Evolutionary conservation across 495 filamentous ascomycete species (phyloP).

Genomic region (Aspergillus sclerotioniger): DNA sequence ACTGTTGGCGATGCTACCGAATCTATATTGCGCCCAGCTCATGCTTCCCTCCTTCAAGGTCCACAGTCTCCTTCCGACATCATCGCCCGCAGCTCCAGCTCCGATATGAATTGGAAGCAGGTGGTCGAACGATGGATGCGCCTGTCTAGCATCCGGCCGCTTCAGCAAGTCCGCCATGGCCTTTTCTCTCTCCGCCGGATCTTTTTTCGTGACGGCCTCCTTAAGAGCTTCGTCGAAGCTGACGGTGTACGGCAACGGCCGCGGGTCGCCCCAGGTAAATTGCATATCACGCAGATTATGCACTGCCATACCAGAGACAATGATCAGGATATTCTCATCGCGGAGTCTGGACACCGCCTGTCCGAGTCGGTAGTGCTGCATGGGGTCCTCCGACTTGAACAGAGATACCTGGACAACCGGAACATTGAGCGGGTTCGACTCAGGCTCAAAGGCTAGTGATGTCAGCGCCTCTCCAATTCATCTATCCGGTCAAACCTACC

Average conservation of each 20-base stretch:
- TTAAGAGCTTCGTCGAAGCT: constrained; percentile 79
- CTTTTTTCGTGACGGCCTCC: constrained; percentile 56
- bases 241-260: constrained; percentile 61
- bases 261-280: constrained; percentile 41
- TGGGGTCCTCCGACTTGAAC: constrained; percentile 64
- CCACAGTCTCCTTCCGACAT: constrained; percentile 61
- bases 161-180: constrained; percentile 59
- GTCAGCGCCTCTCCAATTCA: not conserved
- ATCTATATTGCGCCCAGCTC: constrained; percentile 75
- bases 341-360: constrained; percentile 66
- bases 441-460: constrained; percentile 59
- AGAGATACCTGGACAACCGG: constrained; percentile 82
- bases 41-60: constrained; percentile 64
- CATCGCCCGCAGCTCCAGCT: constrained; percentile 66
- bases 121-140: constrained; percentile 81
- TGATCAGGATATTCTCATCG: constrained; percentile 69
- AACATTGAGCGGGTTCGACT: constrained; percentile 71
- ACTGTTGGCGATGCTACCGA: constrained; percentile 55
- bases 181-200: constrained; percentile 54
- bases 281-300: constrained; percentile 75
- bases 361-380: constrained; percentile 70
- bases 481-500: constrained; percentile 33
- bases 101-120: constrained; percentile 75
- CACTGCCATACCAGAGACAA: constrained; percentile 83
- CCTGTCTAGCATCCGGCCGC: constrained; percentile 66